A percentile compares a stretch with the other conserved stretches of the same genome.
phyloP scores from a whole-genome alignment of 176 grass and related monocot genomes.

The Tillandsia leiboldiana region DNA sequence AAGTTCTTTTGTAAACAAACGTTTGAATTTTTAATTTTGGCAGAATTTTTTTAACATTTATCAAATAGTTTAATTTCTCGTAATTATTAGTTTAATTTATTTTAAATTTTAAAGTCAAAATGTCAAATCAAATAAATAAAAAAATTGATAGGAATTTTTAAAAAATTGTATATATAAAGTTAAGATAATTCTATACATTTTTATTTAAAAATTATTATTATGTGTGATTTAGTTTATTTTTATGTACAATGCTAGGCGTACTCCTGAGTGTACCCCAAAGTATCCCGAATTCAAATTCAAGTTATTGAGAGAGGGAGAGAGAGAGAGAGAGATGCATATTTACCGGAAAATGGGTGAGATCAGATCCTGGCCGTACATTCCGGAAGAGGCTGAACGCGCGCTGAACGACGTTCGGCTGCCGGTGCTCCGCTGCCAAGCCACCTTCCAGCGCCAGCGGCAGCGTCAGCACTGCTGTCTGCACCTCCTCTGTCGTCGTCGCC shows the following conservation, averaged over 20 bases:
- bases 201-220: too few relatives aligned
- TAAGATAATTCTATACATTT: too few relatives aligned
- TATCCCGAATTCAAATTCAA: background rate
- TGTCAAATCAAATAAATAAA: background rate
- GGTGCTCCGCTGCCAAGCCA: conserved; percentile 56
- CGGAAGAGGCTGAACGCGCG: conserved; percentile 67
- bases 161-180: too few relatives aligned
- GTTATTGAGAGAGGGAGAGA: background rate
- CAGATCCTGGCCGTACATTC: conserved; percentile 62
- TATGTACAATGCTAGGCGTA: too few relatives aligned
- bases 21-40: too few relatives aligned
- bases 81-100: too few relatives aligned
- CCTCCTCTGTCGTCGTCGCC: background rate
- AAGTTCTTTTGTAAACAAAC: background rate
- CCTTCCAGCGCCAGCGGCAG: conserved; percentile 68
- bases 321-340: background rate
- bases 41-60: too few relatives aligned
- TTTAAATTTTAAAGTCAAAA: too few relatives aligned
- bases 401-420: conserved; percentile 45
- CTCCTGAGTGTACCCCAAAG: background rate
- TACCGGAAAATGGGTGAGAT: conserved; percentile 82
- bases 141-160: background rate
- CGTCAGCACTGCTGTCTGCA: conserved; percentile 53
- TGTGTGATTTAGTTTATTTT: too few relatives aligned
- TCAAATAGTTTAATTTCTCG: too few relatives aligned